Percentiles rank a stretch among this genome's conserved stretches.
Conservation (phyloP, 2,329 filamentous ascomycete genomes). For the Fusarium buxicola region DNA sequence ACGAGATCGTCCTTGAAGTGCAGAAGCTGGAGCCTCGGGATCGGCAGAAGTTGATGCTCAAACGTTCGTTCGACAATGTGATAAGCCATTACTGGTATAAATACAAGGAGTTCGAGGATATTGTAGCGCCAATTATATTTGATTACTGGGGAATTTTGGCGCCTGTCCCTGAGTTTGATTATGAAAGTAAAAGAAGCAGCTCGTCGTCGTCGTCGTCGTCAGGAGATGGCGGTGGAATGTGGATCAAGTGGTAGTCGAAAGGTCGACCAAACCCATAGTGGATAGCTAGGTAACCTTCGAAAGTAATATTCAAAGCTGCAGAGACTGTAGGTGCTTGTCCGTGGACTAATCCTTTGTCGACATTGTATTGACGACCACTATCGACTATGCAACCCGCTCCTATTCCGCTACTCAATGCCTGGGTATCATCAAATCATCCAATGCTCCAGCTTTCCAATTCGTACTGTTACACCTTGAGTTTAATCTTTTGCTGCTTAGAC, state of each 20-base stretch:
- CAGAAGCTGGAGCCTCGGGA: constrained; percentile 15
- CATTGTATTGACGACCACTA: neutral
- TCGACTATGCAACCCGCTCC: neutral
- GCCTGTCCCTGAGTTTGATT: neutral
- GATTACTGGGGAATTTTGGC: constrained; percentile 19
- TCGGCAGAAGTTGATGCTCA: constrained; percentile 21
- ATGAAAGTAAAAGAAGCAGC: neutral
- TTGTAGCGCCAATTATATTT: constrained; percentile 12
- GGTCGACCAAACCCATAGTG: no score
- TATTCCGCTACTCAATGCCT: constrained; percentile 30
- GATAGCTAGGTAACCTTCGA: neutral
- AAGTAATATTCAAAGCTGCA: neutral
- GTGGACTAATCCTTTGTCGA: neutral
- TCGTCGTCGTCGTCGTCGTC: neutral
- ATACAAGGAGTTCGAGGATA: constrained; percentile 6
- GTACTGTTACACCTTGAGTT: constrained; percentile 39
- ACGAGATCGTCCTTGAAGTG: neutral
- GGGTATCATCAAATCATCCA: constrained; percentile 41
- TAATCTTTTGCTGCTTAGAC: constrained; percentile 40
- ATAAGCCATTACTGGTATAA: constrained; percentile 23
- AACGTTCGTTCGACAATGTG: constrained; percentile 12
- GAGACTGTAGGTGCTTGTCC: neutral
- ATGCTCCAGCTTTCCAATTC: constrained; percentile 5
- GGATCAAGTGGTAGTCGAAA: neutral
- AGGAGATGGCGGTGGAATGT: neutral